Evolutionary conservation across 192 early-diverging fungal genomes (phyloP), one percentile per base, ranked within the genome.

Genomic region (Gamsiella multidivaricata): DNA sequence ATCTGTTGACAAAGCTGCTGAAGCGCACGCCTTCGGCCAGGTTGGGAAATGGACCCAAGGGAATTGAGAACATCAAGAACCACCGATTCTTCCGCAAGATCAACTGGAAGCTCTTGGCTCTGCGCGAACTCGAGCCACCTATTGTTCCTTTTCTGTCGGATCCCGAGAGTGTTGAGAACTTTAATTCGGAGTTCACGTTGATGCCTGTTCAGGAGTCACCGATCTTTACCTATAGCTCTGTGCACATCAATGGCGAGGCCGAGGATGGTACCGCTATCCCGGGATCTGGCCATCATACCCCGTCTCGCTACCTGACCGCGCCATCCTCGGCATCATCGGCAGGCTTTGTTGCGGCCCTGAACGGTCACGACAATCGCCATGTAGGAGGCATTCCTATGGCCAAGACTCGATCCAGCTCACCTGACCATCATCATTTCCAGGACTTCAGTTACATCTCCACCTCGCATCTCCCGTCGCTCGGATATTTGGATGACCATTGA

Each of bases 81-180:
- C 93, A 94, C 69, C 82, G 88, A 25, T 93, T 92, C 78, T 94
- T 94, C 81, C 86, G 90, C 57, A 89, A 88, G 65, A 81, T 93
- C 55, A 84, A 91, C 76, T 94, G 93, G 93, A 80, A 87, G 31
- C 52, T 66, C 5, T 51, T 90, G 33, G 83, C 85, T 12, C 80
- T 82, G 33, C 82, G 82, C 61, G 80, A 86, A 36, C 61, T 89
- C 15, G 79, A 80, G n/a, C 91, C 93, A 23, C 93, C 93, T 12
- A 92, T 94, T 43, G 68, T 87, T 1, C 92, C 92, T 14, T 73
- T 84, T 42, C 56, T 93, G 82, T 80, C 76, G 18, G 82, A 84
- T 41, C 86, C 88, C 15, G 84, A 83, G 57, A 89, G 92, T 63
- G 90, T 90, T 5, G 90, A 91, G 72, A 93, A 95, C 62, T 97